Evolutionary conservation across 2,329 filamentous ascomycete species (phyloP), one percentile per base, ranked within the genome.

Genomic region (Diaporthe destruens): DNA sequence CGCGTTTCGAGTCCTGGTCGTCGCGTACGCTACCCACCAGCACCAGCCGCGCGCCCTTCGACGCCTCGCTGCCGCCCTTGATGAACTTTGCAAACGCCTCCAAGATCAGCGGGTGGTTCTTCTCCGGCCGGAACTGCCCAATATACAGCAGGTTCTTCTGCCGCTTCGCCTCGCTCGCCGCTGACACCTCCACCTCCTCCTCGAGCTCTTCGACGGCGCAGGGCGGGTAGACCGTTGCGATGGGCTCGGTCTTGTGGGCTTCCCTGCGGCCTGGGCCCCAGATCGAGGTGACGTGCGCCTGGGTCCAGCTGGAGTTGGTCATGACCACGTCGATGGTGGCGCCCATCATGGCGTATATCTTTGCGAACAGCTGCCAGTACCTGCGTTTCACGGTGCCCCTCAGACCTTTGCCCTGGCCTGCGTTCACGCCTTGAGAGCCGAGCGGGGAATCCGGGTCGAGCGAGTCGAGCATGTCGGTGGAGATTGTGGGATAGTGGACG

Each of bases 401-500:
- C 36, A 87, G 78, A 0, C 96, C 96, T 39, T 86, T 87, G 2
- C 95, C 96, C 70, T 93, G 88, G 42, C 96, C 95, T 6, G 95
- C 93, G 80, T 98, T 96, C 71, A 97, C 86, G 3, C 96, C 93
- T 82, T 89, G 92, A 71, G 81, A 81, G 18, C 91, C 93, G 61
- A 86, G 88, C 44, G 82, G 75, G 2, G 86, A 88, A 11, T 80
- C 81, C 11, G 93, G 90, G 76, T 95, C 90, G 6, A 98, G 89
- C 23, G 94, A 96, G 29, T 90, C 88, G 5, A 99, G 89, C 96
- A 99, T 99, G 79, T 99, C 96, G 66, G 95, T 99, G 3, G 95
- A 98, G 69, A 99, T 99, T 71, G 96, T 98, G 0, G 96, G 96
- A 80, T 98, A 99, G 84, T 99, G 96, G 1, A 98, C 95, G 80